Conservation (phyloP, 2,329 filamentous ascomycete species). For the Domatiomyces globalis region DNA sequence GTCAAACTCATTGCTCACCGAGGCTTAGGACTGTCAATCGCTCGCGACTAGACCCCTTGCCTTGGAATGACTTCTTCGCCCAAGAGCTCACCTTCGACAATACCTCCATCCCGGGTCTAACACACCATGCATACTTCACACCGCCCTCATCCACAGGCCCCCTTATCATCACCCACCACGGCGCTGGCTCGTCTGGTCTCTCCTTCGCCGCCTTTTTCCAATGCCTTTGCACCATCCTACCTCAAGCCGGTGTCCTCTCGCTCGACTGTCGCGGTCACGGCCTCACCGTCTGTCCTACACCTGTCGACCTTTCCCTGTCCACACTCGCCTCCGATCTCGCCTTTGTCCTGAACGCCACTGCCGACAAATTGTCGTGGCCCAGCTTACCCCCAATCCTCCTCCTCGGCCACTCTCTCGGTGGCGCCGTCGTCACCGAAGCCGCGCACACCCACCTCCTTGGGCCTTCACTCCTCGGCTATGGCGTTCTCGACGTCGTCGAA, state of each 20-base stretch:
- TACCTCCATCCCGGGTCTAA: conserved; percentile 26
- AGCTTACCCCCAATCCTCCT: conserved; percentile 61
- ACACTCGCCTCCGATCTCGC: conserved; percentile 62
- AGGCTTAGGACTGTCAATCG: conserved; percentile 5
- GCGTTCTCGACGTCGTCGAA: conserved; percentile 88
- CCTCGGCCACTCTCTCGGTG: conserved; percentile 84
- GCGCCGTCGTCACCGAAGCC: conserved; percentile 76
- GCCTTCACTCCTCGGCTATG: conserved; percentile 61
- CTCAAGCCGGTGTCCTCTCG: conserved; percentile 69
- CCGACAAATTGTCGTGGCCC: conserved; percentile 56
- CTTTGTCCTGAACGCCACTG: conserved; percentile 53
- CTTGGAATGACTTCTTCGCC: conserved; percentile 85
- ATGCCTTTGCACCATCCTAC: conserved; percentile 63
- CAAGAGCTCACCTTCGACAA: conserved; percentile 60
- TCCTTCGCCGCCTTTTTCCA: conserved; percentile 73
- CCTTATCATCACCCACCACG: conserved; percentile 87
- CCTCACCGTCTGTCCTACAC: conserved; percentile 34
- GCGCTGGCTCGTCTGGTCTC: conserved; percentile 80
- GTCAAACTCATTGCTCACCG: neutral
- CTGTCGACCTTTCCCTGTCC: conserved; percentile 54
- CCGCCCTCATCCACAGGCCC: conserved; percentile 58
- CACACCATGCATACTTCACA: conserved; percentile 79
- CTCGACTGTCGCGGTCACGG: conserved; percentile 82
- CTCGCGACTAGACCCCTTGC: conserved; percentile 46
- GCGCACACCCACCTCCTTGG: conserved; percentile 56